Base-by-base conservation (phyloP, 148 eudicot genomes). In the Rhododendron simsii region DNA sequence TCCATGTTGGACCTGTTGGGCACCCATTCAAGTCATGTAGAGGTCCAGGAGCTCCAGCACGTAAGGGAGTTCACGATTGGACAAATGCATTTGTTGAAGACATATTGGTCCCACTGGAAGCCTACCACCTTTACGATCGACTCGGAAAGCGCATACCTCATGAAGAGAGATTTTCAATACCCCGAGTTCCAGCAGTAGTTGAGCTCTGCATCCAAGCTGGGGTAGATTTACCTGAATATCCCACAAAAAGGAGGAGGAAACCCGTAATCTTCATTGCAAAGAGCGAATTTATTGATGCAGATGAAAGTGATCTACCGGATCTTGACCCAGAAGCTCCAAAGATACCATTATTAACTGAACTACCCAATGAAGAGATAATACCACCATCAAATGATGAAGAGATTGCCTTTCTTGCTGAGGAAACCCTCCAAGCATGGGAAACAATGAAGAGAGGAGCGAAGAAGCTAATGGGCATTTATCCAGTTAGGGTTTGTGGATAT, bases 201-300 rank as follows among this genome's bases (percentile, higher is more conserved):
- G 99, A 97, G 91, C 95, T 97, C 80, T 97, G 99, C 93, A 93
- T 95, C 83, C 98, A 95, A 90, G 98, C 98, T 28, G 99, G 99
- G 8, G 98, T 97, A 39, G 90, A 91, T 76, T 86, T 93, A 84
- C 94, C 95, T 4, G 95, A 91, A 79, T 94, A 90, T 87, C 98
- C 98, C 50, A 89, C 95, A 48, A 97, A 97, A 85, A 91, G 99
- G 81, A 92, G 99, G 85, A 89, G 99, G 87, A 94, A 94, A 84
- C 91, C 96, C 35, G 82, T 95, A 80, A 93, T 97, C 71, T 95
- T 96, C 50, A 89, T 94, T n/a, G 89, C 91, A 3, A 97, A 91
- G 89, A 95, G 87, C 65, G 98, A 97, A 80, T 97, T 95, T 81
- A 82, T 97, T 37, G 99, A 97, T 89, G 99, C 98, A 30, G 98